These are phyloP conservation scores for Ophiostoma sp. DNA, from an alignment of 2,329 filamentous ascomycete species.

Conservation along the genomic window DNA sequence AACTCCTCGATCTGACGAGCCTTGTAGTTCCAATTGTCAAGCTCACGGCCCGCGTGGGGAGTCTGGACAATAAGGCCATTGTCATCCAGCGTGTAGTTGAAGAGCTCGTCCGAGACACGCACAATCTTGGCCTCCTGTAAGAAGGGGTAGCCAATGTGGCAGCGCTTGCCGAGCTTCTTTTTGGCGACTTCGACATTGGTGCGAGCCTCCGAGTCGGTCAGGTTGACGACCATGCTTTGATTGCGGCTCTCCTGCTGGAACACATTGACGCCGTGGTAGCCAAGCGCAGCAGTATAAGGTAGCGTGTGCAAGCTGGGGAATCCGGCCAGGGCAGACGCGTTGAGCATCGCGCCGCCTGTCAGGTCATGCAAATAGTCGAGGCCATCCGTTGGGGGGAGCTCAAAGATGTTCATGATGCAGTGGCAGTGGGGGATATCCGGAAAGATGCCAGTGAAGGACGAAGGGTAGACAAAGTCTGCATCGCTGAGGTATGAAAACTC, in stretches of 20 bases:
- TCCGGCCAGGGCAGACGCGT: slow-evolving; percentile 76
- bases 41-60: slow-evolving; percentile 69
- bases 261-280: slow-evolving; percentile 85
- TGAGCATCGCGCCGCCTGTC: slow-evolving; percentile 76
- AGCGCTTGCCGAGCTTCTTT: slow-evolving; percentile 72
- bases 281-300: slow-evolving; percentile 73
- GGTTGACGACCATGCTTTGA: slow-evolving; percentile 88
- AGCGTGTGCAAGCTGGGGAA: slow-evolving; percentile 88
- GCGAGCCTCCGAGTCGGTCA: slow-evolving; percentile 67
- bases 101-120: slow-evolving; percentile 86
- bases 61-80: slow-evolving; percentile 60
- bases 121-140: slow-evolving; percentile 88
- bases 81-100: slow-evolving; percentile 71
- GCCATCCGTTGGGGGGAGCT: slow-evolving; percentile 86
- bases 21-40: slow-evolving; percentile 78
- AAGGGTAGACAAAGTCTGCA: slow-evolving; percentile 76
- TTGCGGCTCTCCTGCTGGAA: slow-evolving; percentile 96
- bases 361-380: slow-evolving; percentile 79
- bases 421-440: slow-evolving; percentile 80
- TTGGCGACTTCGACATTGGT: slow-evolving; percentile 69
- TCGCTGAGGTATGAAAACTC: slow-evolving; percentile 85
- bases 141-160: slow-evolving; percentile 92
- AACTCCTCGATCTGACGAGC: slow-evolving; percentile 74
- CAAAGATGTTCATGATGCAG: slow-evolving; percentile 94
- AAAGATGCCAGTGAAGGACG: slow-evolving; percentile 82